Evolutionary conservation across 2,329 filamentous ascomycete species (phyloP).

Genomic region (Aspergillus tanneri): DNA sequence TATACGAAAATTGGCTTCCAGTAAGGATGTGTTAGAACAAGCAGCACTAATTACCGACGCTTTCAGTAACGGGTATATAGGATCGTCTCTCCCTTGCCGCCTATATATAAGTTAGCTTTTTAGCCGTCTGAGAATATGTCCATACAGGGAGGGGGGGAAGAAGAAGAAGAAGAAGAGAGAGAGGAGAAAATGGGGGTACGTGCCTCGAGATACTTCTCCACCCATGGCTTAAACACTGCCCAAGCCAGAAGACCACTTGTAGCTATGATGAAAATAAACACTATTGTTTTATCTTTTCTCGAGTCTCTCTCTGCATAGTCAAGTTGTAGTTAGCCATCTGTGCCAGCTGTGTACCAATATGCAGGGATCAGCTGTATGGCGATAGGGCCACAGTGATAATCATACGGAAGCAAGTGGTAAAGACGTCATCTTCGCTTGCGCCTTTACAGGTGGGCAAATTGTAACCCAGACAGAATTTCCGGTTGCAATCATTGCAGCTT

Average conservation of each 20-base stretch:
- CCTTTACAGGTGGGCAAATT: slow-evolving; percentile 61
- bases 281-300: slow-evolving; percentile 65
- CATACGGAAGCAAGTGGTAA: slow-evolving; percentile 65
- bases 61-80: slow-evolving; percentile 53
- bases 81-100: slow-evolving; percentile 49
- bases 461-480: slow-evolving; percentile 65
- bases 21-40: too few species aligned
- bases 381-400: neutral
- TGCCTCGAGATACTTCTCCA: slow-evolving; percentile 57
- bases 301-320: slow-evolving; percentile 60
- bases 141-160: too few species aligned
- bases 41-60: slow-evolving; percentile 15
- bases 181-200: neutral
- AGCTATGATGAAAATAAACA: slow-evolving; percentile 65
- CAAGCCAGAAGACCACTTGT: slow-evolving; percentile 61
- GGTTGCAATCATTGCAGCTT: slow-evolving; percentile 66
- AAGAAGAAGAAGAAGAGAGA: too few species aligned
- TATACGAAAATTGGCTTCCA: too few species aligned
- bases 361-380: neutral
- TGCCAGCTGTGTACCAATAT: neutral
- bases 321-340: neutral
- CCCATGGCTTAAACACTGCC: slow-evolving; percentile 60
- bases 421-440: slow-evolving; percentile 62
- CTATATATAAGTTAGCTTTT: slow-evolving; percentile 30
- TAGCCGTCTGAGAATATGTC: too few species aligned